phyloP scores from a whole-genome alignment of 352 stramenopile species.

The Phytophthora pluvialis region DNA sequence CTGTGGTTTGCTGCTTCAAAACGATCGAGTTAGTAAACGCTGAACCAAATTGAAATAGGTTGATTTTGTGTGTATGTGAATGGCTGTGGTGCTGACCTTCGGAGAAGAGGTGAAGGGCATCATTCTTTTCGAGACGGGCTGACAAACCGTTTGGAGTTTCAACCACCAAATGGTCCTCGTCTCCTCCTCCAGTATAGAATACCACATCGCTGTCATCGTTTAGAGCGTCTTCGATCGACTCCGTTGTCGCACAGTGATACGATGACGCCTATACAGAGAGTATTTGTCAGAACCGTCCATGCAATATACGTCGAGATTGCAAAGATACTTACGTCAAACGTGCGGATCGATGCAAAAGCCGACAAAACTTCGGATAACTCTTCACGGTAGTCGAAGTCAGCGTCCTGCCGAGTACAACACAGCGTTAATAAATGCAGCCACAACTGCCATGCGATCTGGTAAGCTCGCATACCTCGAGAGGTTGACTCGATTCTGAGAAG shows the following conservation, averaged over 20 bases:
- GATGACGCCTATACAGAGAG: constrained; percentile 32
- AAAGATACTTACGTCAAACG: constrained; percentile 44
- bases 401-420: constrained; percentile 19
- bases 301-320: neutral
- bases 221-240: constrained; percentile 43
- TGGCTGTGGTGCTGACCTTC: constrained; percentile 24
- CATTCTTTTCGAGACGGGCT: constrained; percentile 32
- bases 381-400: constrained; percentile 48
- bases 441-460: neutral
- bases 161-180: constrained; percentile 40
- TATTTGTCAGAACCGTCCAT: neutral
- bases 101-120: constrained; percentile 37
- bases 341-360: constrained; percentile 44
- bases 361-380: constrained; percentile 59
- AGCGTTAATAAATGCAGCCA: neutral
- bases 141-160: constrained; percentile 47
- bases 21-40: constrained; percentile 9
- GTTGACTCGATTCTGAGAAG: constrained; percentile 35
- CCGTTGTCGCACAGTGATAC: constrained; percentile 39
- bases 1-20: constrained; percentile 22
- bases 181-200: constrained; percentile 50
- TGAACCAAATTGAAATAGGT: constrained; percentile 1
- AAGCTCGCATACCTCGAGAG: constrained; percentile 28
- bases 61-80: too few relatives aligned
- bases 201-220: constrained; percentile 41